phyloP scores from a whole-genome alignment of 1,284 basidiomycete genomes.

The Puccinia triticina region DNA sequence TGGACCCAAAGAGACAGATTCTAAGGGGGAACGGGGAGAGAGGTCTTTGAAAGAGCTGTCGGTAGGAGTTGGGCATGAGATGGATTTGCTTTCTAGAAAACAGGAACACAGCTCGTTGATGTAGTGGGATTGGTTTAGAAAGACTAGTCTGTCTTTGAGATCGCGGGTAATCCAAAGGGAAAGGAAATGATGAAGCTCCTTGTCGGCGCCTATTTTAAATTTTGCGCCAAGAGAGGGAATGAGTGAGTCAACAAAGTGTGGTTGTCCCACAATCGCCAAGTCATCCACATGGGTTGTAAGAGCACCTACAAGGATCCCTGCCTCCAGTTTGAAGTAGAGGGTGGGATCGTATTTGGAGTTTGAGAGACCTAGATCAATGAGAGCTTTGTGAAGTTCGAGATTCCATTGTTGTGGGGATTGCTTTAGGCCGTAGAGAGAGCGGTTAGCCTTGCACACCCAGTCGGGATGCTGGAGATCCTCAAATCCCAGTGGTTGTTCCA shows the following conservation, averaged over 20 bases:
- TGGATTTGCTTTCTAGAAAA: not conserved
- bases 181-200: slow-evolving; percentile 20
- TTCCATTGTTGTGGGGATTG: slow-evolving; percentile 35
- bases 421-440: slow-evolving; percentile 19
- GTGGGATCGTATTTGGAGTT: slow-evolving; percentile 26
- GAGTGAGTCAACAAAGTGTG: not conserved
- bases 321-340: not conserved
- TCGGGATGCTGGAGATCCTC: slow-evolving; percentile 19
- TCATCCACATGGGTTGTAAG: slow-evolving; percentile 20
- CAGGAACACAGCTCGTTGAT: not conserved
- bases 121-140: not conserved
- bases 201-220: slow-evolving; percentile 9
- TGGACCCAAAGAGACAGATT: not conserved
- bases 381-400: not conserved
- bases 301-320: not conserved
- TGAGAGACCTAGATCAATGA: not conserved
- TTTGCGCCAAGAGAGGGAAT: not conserved
- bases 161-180: not conserved
- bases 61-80: not conserved
- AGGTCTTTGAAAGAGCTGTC: not conserved
- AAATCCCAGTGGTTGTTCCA: slow-evolving; percentile 17
- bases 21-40: not conserved
- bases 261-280: not conserved
- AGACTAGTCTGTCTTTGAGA: not conserved
- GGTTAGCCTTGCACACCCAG: slow-evolving; percentile 19